phyloP scores from a whole-genome alignment of 164 flowering plant genomes.

The Umbellularia californica region DNA sequence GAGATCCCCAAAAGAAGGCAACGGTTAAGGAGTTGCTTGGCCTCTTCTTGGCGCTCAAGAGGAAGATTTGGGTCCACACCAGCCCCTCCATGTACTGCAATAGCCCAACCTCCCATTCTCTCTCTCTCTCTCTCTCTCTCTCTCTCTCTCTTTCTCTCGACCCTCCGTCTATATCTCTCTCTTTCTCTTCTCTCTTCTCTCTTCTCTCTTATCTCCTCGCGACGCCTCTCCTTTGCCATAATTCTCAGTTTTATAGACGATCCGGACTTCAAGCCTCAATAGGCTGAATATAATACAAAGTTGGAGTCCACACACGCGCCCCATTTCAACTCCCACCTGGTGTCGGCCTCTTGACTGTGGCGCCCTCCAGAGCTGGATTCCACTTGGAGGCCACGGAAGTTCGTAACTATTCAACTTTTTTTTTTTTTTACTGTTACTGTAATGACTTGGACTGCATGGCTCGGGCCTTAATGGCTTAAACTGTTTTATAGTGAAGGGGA shows the following conservation, averaged over 20 bases:
- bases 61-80: conserved; percentile 96
- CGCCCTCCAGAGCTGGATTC: too few species aligned
- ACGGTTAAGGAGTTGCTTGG: conserved; percentile 70
- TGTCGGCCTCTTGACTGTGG: too few species aligned
- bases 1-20: conserved; percentile 81
- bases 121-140: conserved; percentile 12
- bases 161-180: neutral
- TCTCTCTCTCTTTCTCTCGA: neutral
- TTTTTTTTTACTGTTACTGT: too few species aligned
- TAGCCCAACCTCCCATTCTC: conserved; percentile 83
- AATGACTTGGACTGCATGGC: too few species aligned
- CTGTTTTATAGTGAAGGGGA: too few species aligned
- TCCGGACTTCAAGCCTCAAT: neutral
- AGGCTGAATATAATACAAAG: too few species aligned
- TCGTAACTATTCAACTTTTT: too few species aligned
- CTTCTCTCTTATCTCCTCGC: neutral
- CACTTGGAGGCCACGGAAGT: too few species aligned
- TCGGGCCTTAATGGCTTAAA: too few species aligned
- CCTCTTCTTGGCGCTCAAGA: conserved; percentile 61
- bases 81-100: conserved; percentile 97
- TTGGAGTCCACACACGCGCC: too few species aligned
- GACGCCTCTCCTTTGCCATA: neutral
- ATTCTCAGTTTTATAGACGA: neutral
- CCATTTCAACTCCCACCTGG: too few species aligned
- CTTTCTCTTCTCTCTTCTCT: neutral